These are phyloP conservation scores for Wickerhamiella lipophila DNA, from an alignment of 805 yeast genomes.

Conservation along the genomic window DNA sequence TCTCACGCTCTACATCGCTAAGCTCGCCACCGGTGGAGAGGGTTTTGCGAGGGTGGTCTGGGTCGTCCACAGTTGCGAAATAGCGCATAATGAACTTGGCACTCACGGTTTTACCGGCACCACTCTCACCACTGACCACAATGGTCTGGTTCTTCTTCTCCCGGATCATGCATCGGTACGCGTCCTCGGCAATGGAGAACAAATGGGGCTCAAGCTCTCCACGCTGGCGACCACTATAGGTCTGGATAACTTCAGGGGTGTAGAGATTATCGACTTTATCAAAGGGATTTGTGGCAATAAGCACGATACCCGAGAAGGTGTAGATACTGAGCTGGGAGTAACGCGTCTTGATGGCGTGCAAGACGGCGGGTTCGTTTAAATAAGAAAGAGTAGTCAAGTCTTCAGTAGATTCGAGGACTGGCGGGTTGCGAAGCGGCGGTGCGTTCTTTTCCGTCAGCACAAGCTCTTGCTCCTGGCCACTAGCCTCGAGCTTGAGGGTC, in stretches of 20 bases:
- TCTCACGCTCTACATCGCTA: conserved; percentile 86
- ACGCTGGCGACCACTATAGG: conserved; percentile 82
- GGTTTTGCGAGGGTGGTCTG: conserved; percentile 26
- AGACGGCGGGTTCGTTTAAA: conserved; percentile 89
- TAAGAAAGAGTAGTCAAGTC: conserved; percentile 87
- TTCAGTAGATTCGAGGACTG: conserved; percentile 82
- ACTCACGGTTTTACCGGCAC: conserved; percentile 96
- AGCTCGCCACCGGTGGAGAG: conserved; percentile 38
- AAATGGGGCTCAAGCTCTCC: conserved; percentile 96
- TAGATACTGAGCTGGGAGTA: conserved; percentile 83
- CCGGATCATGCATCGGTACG: conserved; percentile 84
- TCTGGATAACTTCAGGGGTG: conserved; percentile 85
- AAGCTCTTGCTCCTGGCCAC: conserved; percentile 12
- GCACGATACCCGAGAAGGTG: conserved; percentile 92
- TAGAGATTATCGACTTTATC: conserved; percentile 84
- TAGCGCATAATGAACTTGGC: conserved; percentile 97
- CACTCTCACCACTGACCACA: conserved; percentile 94
- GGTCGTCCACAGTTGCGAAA: conserved; percentile 79
- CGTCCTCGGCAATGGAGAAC: conserved; percentile 96
- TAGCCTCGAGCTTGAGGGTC: conserved; percentile 40
- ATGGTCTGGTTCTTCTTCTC: conserved; percentile 83
- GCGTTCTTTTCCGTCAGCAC: conserved; percentile 37
- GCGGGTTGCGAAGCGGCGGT: conserved; percentile 77
- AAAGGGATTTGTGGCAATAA: conserved; percentile 93
- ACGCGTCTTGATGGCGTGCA: conserved; percentile 82